Evolutionary conservation across 495 filamentous ascomycete genomes (phyloP).

Genomic region (Penicillium bialowiezense): DNA sequence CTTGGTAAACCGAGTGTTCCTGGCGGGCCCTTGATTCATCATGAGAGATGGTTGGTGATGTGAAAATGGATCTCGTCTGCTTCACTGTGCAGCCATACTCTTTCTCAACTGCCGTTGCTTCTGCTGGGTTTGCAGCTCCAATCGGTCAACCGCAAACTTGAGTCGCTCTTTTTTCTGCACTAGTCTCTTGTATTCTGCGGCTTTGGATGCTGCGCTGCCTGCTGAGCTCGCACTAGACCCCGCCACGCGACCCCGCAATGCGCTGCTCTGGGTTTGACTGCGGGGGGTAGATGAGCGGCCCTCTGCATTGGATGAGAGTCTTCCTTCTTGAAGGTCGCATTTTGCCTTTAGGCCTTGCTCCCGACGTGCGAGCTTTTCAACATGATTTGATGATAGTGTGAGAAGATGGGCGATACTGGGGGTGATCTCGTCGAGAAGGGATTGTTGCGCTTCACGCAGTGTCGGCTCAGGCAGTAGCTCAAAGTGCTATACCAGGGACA

Average conservation of each 20-base stretch:
- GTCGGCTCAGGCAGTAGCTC: slow-evolving; percentile 71
- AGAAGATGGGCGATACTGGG: slow-evolving; percentile 71
- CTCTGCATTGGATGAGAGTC: slow-evolving; percentile 47
- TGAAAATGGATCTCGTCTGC: background rate
- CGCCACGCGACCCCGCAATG: slow-evolving; percentile 25
- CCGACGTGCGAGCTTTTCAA: slow-evolving; percentile 70
- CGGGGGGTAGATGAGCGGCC: slow-evolving; percentile 23
- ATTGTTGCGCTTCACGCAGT: slow-evolving; percentile 63
- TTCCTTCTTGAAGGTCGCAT: slow-evolving; percentile 67
- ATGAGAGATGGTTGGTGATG: background rate
- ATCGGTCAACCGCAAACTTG: slow-evolving; percentile 70
- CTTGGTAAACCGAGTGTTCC: no score
- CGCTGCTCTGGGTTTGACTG: slow-evolving; percentile 19
- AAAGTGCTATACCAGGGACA: slow-evolving; percentile 64
- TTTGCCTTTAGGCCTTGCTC: slow-evolving; percentile 68
- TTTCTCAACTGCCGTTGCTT: slow-evolving; percentile 73
- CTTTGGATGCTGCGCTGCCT: slow-evolving; percentile 56
- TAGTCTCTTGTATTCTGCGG: slow-evolving; percentile 59
- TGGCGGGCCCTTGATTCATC: background rate
- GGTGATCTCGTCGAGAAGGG: slow-evolving; percentile 68
- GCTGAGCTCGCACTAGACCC: slow-evolving; percentile 31
- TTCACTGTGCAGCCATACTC: slow-evolving; percentile 62
- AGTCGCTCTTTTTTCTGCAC: slow-evolving; percentile 74
- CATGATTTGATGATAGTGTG: slow-evolving; percentile 58
- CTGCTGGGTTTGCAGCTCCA: slow-evolving; percentile 65